Evolutionary conservation across 192 early-diverging fungal species (phyloP), one percentile per base, ranked within the genome.

Genomic region (Diversispora epigaea): DNA sequence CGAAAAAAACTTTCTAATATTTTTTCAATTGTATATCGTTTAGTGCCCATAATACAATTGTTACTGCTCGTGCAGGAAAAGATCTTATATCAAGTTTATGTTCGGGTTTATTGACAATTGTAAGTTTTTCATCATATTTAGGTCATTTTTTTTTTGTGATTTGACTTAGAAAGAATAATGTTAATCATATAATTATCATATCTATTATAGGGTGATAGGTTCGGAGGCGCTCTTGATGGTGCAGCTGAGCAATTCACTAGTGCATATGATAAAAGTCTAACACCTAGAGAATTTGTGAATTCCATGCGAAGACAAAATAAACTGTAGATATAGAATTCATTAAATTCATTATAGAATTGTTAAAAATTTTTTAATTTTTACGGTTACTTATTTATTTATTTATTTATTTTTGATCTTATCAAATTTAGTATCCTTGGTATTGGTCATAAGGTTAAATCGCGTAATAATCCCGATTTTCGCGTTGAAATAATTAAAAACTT

Each of bases 381-480:
- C 25, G 2, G 25, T 32, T 32, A 32, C 25, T 32, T 32, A 32
- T 32, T 32, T 32, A 32, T 32, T 32, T 32, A 32, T 32, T 32
- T 32, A 32, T 32, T 32, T 32, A 32, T 32, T 32, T 32, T 32
- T 32, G 25, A 32, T 32, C 25, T 32, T 2, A 32, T 32, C 25
- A 32, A 46, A 69, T 69, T 62, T 52, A 74, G 72, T 12, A 99
- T 99, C 82, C 86, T 95, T 69, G 97, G 97, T 75, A 99, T 99
- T 73, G 97, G 97, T 21, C 97, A 99, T 93, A 97, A 97, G 89
- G 95, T 99, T 90, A 99, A 99, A 86, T 96, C 94, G 49, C 89
- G 97, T 73, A 97, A 94, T 73, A 99, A 99, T 90, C 97, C 97
- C 3, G 97, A 99, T 80, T 83, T 99, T 81, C 96, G 97, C 56